Evolutionary conservation across 2,329 filamentous ascomycete genomes (phyloP), one percentile per base, ranked within the genome.

Genomic region (Alternaria gansuensis): DNA sequence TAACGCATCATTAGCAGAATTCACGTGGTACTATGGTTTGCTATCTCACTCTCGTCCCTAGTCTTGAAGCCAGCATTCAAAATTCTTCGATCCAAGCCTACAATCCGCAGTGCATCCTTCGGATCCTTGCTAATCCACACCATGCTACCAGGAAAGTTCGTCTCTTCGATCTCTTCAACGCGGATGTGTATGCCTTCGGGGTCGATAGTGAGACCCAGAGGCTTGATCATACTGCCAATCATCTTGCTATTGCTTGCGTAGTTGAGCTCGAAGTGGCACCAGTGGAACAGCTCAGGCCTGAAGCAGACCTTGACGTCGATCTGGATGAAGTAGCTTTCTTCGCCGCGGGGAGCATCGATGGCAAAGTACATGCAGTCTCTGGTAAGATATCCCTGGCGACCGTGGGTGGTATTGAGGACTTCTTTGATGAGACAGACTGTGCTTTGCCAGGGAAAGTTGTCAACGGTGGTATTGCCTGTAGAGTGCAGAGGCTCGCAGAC

Each of bases 291-390:
- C 17, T 64, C 51, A 1, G 56, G 51, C 17, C 53, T 57, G 34
- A 65, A 63, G 57, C 64, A 69, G 2, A 73, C 50, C 31, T 73
- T 73, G 60, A 72, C 50, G 17, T 74, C 71, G 23, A 75, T 58
- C 44, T 75, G 69, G 13, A 71, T 56, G 51, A 54, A 69, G 23
- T 65, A 61, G 3, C 62, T 51, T 9, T 53, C 44, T 10, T 57
- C 50, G 5, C 52, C 43, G 17, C 51, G 52, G 2, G 53, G 50
- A 9, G 51, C 44, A 3, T 57, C 54, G 9, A 74, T 55, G 17
- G 71, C 71, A 26, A 72, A 69, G 51, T 64, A 72, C 62, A 75
- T 69, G 51, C 65, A 63, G 13, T 60, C 57, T 0, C 51, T 54
- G 8, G 59, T 68, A 0, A 62, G 50, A n/a, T 51, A 52, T 5